These are phyloP conservation scores for Chrysoporthe austroafricana DNA, from an alignment of 2,329 filamentous ascomycete species.

Conservation along the genomic window DNA sequence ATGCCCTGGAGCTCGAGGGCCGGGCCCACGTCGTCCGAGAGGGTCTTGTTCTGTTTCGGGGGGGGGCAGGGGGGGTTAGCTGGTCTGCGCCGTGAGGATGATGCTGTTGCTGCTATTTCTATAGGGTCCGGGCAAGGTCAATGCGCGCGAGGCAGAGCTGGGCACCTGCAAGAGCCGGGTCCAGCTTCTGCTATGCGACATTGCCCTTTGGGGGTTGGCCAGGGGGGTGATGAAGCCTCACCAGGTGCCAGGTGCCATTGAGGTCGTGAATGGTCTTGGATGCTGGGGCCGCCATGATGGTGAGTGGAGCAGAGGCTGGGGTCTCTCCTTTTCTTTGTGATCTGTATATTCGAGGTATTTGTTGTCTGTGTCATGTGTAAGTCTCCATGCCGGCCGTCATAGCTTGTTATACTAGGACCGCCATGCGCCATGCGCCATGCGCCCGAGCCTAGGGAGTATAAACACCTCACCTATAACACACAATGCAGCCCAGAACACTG, in stretches of 20 bases:
- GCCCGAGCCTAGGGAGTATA: neutral
- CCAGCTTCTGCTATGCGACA: neutral
- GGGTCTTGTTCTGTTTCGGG: constrained; percentile 68
- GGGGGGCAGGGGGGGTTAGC: neutral
- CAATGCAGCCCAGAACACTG: neutral
- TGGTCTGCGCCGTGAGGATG: no score
- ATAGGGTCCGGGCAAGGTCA: neutral
- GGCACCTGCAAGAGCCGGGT: neutral
- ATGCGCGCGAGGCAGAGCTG: neutral
- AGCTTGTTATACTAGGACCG: neutral
- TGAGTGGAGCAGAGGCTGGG: neutral
- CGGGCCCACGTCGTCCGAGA: constrained; percentile 71
- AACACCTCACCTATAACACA: constrained; percentile 2
- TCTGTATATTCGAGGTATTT: neutral
- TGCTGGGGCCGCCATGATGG: constrained; percentile 72
- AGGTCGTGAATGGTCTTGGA: constrained; percentile 70
- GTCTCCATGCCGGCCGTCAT: neutral
- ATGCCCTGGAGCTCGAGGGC: constrained; percentile 75
- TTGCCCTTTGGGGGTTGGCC: neutral
- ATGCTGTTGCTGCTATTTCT: constrained; percentile 6
- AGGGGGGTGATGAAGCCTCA: constrained; percentile 43
- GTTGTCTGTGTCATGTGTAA: constrained; percentile 2
- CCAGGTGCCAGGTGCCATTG: constrained; percentile 71
- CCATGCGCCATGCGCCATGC: no score
- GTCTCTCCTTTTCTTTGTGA: neutral